phyloP scores from a whole-genome alignment of 345 rosid genomes.

The Litchi chinensis region DNA sequence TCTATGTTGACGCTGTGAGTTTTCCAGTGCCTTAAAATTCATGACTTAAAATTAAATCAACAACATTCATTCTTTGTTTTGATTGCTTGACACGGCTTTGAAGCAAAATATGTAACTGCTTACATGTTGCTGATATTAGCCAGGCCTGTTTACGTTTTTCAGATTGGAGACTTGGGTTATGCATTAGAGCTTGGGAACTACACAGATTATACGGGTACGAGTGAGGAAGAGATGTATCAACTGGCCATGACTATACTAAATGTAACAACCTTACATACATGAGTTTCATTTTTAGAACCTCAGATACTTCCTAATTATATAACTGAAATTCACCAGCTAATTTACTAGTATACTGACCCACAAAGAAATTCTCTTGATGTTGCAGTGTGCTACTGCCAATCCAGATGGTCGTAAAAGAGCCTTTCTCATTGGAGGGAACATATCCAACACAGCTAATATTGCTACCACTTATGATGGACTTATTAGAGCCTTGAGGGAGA shows the following conservation, averaged over 20 bases:
- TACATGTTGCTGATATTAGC: too few species aligned
- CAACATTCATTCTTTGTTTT: constrained; percentile 5
- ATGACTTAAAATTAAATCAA: neutral
- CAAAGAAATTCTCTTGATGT: neutral
- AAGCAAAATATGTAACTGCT: neutral
- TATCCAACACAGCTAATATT: constrained; percentile 46
- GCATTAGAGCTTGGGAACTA: constrained; percentile 92
- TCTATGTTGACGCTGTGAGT: constrained; percentile 88
- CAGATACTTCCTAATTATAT: too few species aligned
- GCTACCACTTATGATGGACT: constrained; percentile 94
- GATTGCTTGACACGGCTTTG: neutral
- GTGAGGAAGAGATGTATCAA: constrained; percentile 88
- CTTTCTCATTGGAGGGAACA: neutral
- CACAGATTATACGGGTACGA: constrained; percentile 94
- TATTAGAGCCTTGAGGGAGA: constrained; percentile 79
- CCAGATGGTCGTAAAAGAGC: neutral
- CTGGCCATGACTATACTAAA: constrained; percentile 91
- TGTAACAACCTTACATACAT: constrained; percentile 40
- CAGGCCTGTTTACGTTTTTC: neutral
- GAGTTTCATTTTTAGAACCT: constrained; percentile 10
- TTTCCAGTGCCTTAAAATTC: neutral
- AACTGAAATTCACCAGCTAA: too few species aligned
- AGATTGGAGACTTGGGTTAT: constrained; percentile 96
- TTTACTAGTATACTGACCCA: neutral
- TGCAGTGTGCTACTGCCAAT: constrained; percentile 39